Base-by-base conservation (phyloP, 768 basidiomycete species). In the Pholiota conissans region DNA sequence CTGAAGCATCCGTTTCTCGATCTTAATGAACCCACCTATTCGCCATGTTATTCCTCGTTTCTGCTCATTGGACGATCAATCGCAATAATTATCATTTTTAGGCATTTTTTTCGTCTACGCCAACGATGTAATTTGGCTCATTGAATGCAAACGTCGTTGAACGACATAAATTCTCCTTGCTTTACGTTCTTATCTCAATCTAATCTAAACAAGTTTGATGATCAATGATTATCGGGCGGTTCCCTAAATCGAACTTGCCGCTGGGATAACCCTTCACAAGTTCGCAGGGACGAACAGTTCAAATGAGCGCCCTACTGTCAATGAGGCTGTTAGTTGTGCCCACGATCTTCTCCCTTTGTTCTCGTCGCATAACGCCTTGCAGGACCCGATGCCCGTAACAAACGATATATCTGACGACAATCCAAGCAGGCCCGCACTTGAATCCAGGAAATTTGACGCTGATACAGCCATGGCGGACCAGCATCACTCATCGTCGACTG, bases 1-100 rank as follows among this genome's bases (percentile, higher is more conserved):
- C 57, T 59, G 51, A 59, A 50, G 49, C 27, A 37, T 28, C n/a
- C 47, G 20, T 16, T 35, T 55, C 27, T 24, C 49, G n/a, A 55
- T 48, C 42, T 46, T 46, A 24, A 47, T 29, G 20, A 18, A 54
- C 34, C 11, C 29, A 32, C 40, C 22, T 45, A 45, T n/a, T 20
- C 22, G 11, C 24, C 42, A 45, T 45, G 42, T 24, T 45, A 22
- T 22, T 8, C 42, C 18, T 24, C 42, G 18, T 39, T 39, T 18
- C 37, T 39, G 37, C 37, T 18, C 37, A 39, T 18, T 8, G 37
- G 37, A 39, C 37, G 14, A 39, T 39, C 37, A 39, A n/a, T 18
- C 37, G 37, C 37, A 39, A 39, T 39, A 39, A 39, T 39, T 18
- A 39, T 39, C 20, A 39, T 8, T 39, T 35, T 35, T 14, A 14